phyloP scores from a whole-genome alignment of 257 asterid genomes.

The Coffea canephora region DNA sequence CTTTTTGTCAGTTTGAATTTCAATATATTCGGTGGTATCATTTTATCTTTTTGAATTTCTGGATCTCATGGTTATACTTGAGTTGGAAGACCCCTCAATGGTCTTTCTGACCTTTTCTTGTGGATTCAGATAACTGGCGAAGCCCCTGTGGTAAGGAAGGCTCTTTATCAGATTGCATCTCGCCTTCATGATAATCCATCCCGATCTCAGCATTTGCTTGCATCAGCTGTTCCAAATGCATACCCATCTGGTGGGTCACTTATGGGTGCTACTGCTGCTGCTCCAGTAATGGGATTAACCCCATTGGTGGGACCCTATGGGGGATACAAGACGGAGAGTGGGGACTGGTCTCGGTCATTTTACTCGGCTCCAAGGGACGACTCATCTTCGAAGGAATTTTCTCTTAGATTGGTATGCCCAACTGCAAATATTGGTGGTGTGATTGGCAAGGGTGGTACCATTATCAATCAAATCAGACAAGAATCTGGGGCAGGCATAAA shows the following conservation, averaged over 20 bases:
- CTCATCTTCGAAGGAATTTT: slow-evolving; percentile 68
- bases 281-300: slow-evolving; percentile 74
- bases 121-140: slow-evolving; percentile 75
- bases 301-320: slow-evolving; percentile 73
- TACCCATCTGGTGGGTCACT: slow-evolving; percentile 69
- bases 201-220: slow-evolving; percentile 77
- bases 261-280: slow-evolving; percentile 58
- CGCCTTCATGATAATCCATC: slow-evolving; percentile 94
- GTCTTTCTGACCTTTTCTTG: slow-evolving; percentile 12
- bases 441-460: slow-evolving; percentile 85
- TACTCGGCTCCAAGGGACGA: slow-evolving; percentile 75
- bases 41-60: neutral
- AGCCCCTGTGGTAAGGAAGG: slow-evolving; percentile 68
- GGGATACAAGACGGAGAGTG: slow-evolving; percentile 75
- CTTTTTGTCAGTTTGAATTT: neutral
- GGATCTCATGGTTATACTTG: neutral
- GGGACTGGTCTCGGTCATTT: slow-evolving; percentile 70
- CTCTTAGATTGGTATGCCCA: slow-evolving; percentile 74
- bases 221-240: slow-evolving; percentile 57
- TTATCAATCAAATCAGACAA: slow-evolving; percentile 90
- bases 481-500: slow-evolving; percentile 82
- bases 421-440: slow-evolving; percentile 88
- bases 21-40: neutral
- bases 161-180: slow-evolving; percentile 73
- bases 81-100: neutral